phyloP scores from a whole-genome alignment of 192 early-diverging fungal genomes.

The Coemansia sp. region DNA sequence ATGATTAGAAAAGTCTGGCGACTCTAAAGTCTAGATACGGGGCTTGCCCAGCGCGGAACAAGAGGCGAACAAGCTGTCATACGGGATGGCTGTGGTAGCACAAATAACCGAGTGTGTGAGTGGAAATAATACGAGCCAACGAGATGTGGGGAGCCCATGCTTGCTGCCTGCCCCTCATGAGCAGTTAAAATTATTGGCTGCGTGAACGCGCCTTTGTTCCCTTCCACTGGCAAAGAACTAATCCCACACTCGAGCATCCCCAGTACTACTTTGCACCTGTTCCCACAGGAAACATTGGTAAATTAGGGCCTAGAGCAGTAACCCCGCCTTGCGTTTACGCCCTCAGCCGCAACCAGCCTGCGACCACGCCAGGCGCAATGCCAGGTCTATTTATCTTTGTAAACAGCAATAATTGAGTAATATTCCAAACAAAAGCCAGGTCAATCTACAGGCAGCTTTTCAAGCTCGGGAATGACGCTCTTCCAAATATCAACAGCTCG shows the following conservation, averaged over 20 bases:
- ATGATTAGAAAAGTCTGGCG: neutral
- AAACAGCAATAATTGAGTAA: neutral
- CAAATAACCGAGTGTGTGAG: slow-evolving; percentile 2
- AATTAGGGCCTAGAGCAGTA: neutral
- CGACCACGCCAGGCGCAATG: too few species aligned
- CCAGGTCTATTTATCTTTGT: too few species aligned
- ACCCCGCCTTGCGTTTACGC: neutral
- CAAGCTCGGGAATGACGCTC: slow-evolving; percentile 78
- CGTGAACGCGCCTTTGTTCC: slow-evolving; percentile 6
- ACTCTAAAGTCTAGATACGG: neutral
- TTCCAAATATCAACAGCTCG: slow-evolving; percentile 76
- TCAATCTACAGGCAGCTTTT: slow-evolving; percentile 60
- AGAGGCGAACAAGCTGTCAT: neutral
- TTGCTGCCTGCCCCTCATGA: neutral
- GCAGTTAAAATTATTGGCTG: neutral
- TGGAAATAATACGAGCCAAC: neutral
- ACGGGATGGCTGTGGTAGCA: slow-evolving; percentile 1
- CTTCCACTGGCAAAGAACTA: neutral
- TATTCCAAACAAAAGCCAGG: neutral
- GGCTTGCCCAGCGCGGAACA: neutral
- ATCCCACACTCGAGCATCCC: neutral
- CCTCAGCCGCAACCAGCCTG: neutral
- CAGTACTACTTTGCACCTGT: neutral
- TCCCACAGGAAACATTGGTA: neutral
- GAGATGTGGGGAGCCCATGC: neutral